Evolutionary conservation across 192 early-diverging fungal species (phyloP).

Genomic region (Coemansia sp.): DNA sequence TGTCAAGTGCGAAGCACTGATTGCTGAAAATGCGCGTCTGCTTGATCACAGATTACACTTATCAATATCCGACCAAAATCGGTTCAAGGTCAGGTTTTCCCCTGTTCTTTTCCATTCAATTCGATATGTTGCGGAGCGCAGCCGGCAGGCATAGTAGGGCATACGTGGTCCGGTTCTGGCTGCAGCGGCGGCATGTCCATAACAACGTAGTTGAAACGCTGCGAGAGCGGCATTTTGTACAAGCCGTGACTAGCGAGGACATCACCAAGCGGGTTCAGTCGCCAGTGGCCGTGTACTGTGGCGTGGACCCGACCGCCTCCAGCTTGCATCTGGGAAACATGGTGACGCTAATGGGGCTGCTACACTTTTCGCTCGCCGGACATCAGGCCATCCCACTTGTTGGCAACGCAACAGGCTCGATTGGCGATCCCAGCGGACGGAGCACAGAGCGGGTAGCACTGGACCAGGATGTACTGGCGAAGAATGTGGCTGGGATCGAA

Average conservation of each 20-base stretch:
- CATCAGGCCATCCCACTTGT: slow-evolving; percentile 84
- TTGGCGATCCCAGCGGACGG: slow-evolving; percentile 92
- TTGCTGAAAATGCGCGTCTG: no score
- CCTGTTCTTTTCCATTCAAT: not conserved
- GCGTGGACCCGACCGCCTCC: slow-evolving; percentile 92
- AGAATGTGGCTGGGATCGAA: slow-evolving; percentile 68
- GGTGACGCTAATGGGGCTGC: slow-evolving; percentile 74
- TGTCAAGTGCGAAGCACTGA: no score
- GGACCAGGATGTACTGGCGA: slow-evolving; percentile 52
- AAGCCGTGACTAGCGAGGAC: slow-evolving; percentile 54
- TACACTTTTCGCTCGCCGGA: slow-evolving; percentile 82
- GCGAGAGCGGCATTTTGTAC: slow-evolving; percentile 54
- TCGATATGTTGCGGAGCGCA: not conserved
- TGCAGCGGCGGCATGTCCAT: slow-evolving; percentile 13
- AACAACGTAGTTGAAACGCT: slow-evolving; percentile 41
- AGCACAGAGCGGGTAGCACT: slow-evolving; percentile 76
- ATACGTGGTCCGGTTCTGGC: not conserved
- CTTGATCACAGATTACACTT: no score
- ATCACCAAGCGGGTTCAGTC: slow-evolving; percentile 8
- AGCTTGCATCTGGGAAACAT: slow-evolving; percentile 91
- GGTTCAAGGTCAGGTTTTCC: no score
- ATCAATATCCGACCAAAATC: no score
- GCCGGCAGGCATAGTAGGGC: slow-evolving; percentile 1
- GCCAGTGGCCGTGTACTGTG: slow-evolving; percentile 70
- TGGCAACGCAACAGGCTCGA: slow-evolving; percentile 87